Percentiles rank a stretch among this genome's conserved stretches.
Evolutionary conservation across 371 early-diverging fungal species (phyloP).

Genomic region (Nematocida parisii): DNA sequence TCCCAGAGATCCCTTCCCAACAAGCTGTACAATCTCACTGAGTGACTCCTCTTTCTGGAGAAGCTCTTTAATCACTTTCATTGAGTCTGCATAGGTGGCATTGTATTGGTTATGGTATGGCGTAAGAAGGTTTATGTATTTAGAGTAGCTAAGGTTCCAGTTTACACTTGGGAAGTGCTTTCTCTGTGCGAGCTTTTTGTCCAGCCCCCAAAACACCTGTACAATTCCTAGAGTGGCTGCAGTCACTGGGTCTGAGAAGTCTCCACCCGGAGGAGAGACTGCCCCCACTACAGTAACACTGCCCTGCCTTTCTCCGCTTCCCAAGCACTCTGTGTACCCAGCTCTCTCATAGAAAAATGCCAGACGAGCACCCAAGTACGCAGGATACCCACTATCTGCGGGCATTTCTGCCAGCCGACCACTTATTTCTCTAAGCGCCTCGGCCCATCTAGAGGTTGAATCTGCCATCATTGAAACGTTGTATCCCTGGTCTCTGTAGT

Average conservation of each 20-base stretch:
- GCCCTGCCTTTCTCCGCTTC: constrained; percentile 85
- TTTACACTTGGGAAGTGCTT: constrained; percentile 99
- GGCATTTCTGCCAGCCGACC: constrained; percentile 99
- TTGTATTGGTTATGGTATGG: constrained; percentile 88
- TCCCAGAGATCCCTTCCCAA: constrained; percentile 94
- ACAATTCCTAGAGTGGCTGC: constrained; percentile 96
- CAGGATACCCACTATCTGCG: constrained; percentile 98
- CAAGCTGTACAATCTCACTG: constrained; percentile 97
- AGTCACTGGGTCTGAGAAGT: constrained; percentile 99
- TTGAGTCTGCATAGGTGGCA: constrained; percentile 81
- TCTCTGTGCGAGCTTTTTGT: constrained; percentile 99
- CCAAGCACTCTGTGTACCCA: constrained; percentile 88
- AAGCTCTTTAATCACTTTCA: constrained; percentile 91
- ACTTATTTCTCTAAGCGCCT: constrained; percentile 98
- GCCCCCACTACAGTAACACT: constrained; percentile 98
- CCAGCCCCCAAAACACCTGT: constrained; percentile 99
- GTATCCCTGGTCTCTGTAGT: constrained; percentile 99
- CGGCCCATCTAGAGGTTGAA: constrained; percentile 99
- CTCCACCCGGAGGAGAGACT: constrained; percentile 97
- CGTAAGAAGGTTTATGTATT: constrained; percentile 91
- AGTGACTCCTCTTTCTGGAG: constrained; percentile 96
- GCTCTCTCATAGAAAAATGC: constrained; percentile 99
- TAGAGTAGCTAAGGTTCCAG: constrained; percentile 96
- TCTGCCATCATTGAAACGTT: constrained; percentile 99
- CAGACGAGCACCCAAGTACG: constrained; percentile 95